Percentiles rank a stretch among this genome's conserved stretches.
phyloP scores from a whole-genome alignment of 352 stramenopile species.

The Peronospora destructor region DNA sequence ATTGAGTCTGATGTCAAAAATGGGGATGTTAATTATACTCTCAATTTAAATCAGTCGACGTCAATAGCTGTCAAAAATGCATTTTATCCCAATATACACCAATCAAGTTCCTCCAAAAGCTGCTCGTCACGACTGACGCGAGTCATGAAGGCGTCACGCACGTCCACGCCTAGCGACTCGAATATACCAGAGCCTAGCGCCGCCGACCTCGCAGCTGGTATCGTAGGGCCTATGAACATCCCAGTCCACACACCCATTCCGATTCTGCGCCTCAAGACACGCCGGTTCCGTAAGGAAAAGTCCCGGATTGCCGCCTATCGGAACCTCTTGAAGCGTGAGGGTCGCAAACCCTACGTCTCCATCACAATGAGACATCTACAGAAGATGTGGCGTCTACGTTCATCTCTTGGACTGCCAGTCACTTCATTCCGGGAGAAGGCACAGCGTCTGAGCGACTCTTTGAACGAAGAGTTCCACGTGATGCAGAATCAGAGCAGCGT shows the following conservation, averaged over 20 bases:
- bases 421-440: constrained; percentile 1
- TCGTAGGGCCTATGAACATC: constrained; percentile 11
- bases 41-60: too few relatives aligned
- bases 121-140: background rate
- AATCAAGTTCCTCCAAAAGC: background rate
- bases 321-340: constrained; percentile 2
- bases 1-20: constrained; percentile 6
- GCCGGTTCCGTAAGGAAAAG: constrained; percentile 1
- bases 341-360: background rate
- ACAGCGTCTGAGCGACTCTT: constrained; percentile 9
- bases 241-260: constrained; percentile 9
- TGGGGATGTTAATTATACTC: too few relatives aligned
- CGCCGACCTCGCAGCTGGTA: constrained; percentile 2
- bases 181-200: constrained; percentile 1
- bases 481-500: constrained; percentile 9
- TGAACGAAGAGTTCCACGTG: constrained; percentile 25
- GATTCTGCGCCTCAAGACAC: constrained; percentile 4
- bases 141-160: background rate
- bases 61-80: background rate
- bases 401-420: constrained; percentile 13
- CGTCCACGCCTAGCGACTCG: constrained; percentile 3
- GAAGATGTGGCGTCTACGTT: constrained; percentile 12
- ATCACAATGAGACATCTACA: background rate
- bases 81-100: background rate
- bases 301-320: background rate